Conservation (phyloP, 2,329 filamentous ascomycete genomes). For the Geosmithia flava region DNA sequence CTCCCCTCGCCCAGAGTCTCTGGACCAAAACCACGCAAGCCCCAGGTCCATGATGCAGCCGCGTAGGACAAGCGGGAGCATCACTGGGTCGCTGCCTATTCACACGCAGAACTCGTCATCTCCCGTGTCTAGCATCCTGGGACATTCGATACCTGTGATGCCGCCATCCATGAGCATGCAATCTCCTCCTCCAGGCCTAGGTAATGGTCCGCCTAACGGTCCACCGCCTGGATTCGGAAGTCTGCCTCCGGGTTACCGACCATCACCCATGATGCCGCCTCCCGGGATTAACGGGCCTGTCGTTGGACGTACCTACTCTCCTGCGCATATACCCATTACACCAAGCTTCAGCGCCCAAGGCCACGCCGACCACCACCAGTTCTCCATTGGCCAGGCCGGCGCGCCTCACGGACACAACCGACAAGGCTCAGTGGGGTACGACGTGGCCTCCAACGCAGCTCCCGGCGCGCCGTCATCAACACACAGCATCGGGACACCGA, state of each 20-base stretch:
- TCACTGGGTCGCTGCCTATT: constrained; percentile 13
- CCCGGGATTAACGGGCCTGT: constrained; percentile 34
- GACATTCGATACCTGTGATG: constrained; percentile 35
- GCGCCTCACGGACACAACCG: constrained; percentile 47
- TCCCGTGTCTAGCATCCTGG: constrained; percentile 30
- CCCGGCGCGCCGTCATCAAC: neutral
- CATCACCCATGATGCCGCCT: constrained; percentile 33
- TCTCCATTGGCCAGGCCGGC: constrained; percentile 13
- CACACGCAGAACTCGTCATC: constrained; percentile 34
- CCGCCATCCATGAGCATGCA: constrained; percentile 40
- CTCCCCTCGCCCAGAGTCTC: constrained; percentile 48
- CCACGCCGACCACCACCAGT: constrained; percentile 12
- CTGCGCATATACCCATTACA: constrained; percentile 18
- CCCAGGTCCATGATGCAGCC: constrained; percentile 49
- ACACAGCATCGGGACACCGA: constrained; percentile 26
- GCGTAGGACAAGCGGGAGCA: constrained; percentile 47
- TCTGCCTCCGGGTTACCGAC: constrained; percentile 33
- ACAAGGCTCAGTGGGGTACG: constrained; percentile 61
- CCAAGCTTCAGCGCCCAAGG: constrained; percentile 20
- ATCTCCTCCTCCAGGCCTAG: constrained; percentile 23
- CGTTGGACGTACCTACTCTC: constrained; percentile 29
- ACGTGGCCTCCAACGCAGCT: constrained; percentile 19
- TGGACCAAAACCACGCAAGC: constrained; percentile 43
- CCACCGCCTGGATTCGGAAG: constrained; percentile 40
- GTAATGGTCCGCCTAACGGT: constrained; percentile 19